Percentiles rank a stretch among this genome's conserved stretches.
phyloP scores from a whole-genome alignment of 345 rosid genomes.

The Lagerstroemia speciosa region DNA sequence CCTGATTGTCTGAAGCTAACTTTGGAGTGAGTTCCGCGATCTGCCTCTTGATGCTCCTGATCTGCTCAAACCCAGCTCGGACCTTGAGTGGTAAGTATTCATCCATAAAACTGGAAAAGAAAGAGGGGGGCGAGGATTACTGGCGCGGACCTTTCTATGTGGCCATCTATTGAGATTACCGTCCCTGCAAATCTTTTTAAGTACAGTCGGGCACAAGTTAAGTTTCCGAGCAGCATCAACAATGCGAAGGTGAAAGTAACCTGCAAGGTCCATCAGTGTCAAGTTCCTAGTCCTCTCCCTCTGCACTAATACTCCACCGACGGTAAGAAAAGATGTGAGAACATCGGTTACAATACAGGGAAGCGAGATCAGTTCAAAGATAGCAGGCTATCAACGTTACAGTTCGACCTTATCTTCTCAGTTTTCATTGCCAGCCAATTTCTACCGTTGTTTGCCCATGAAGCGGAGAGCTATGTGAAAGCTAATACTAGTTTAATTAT shows the following conservation, averaged over 20 bases:
- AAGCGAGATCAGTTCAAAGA: background rate
- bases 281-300: slow-evolving; percentile 43
- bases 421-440: background rate
- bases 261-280: slow-evolving; percentile 26
- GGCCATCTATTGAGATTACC: slow-evolving; percentile 45
- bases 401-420: background rate
- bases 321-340: background rate
- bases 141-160: slow-evolving; percentile 36
- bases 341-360: background rate
- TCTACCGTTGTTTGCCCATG: no score
- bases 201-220: slow-evolving; percentile 46
- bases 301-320: slow-evolving; percentile 26
- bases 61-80: slow-evolving; percentile 12
- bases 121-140: no score
- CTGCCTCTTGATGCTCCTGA: slow-evolving; percentile 27
- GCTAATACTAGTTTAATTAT: background rate
- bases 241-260: slow-evolving; percentile 41
- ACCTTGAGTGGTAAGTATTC: background rate
- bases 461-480: background rate
- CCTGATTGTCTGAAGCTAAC: slow-evolving; percentile 11
- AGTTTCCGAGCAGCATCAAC: slow-evolving; percentile 39
- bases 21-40: slow-evolving; percentile 8
- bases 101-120: background rate
- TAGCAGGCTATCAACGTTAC: background rate
- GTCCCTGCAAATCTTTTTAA: slow-evolving; percentile 44